phyloP scores from a whole-genome alignment of 495 filamentous ascomycete species.

The Penicillium cinerascens region DNA sequence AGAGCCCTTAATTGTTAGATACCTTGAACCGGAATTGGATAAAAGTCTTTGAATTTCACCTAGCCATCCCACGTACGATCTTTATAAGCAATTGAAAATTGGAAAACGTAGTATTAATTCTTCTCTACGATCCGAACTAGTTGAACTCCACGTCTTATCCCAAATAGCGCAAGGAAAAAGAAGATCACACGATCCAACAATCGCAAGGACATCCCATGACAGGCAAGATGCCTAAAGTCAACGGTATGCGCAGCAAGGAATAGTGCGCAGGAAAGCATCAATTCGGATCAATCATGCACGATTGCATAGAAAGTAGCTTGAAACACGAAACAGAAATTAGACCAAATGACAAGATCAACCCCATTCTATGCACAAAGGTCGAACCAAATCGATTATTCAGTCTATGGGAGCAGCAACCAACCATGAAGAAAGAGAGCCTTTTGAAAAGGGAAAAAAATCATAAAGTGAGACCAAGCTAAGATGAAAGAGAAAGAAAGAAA shows the following conservation, averaged over 20 bases:
- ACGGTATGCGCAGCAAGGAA: background rate
- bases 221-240: background rate
- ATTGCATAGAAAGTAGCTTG: background rate
- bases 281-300: constrained; percentile 12
- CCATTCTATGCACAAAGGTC: constrained; percentile 22
- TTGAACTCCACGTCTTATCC: background rate
- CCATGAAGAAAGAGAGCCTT: constrained; percentile 6
- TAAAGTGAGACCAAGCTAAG: background rate
- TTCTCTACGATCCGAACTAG: background rate
- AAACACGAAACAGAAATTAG: background rate
- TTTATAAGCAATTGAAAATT: background rate
- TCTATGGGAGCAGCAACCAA: constrained; percentile 23
- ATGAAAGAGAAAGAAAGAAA: background rate
- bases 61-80: background rate
- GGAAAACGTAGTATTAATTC: background rate
- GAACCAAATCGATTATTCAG: constrained; percentile 7
- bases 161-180: background rate
- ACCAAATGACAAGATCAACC: background rate
- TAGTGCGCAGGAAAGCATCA: constrained; percentile 1
- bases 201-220: background rate
- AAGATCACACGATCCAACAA: background rate
- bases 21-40: constrained; percentile 4
- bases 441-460: constrained; percentile 10
- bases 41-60: constrained; percentile 8
- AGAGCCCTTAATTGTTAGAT: constrained; percentile 13